Conservation (phyloP, 257 asterid genomes). For the Schizonepeta tenuifolia region DNA sequence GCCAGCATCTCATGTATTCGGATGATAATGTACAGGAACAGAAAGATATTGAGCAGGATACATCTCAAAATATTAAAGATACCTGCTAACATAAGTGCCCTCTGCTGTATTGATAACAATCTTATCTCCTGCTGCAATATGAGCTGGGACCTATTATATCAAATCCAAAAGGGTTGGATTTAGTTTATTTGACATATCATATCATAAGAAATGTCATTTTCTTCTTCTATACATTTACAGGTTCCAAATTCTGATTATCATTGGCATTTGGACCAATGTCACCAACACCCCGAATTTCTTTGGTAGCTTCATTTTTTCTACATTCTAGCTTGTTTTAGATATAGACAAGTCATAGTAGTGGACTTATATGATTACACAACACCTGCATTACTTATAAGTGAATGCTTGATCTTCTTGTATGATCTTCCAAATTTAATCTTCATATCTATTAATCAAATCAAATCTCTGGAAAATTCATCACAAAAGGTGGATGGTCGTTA, state of each 20-base stretch:
- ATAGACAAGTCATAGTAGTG: background rate
- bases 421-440: background rate
- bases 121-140: conserved; percentile 68
- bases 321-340: background rate
- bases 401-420: background rate
- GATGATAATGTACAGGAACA: background rate
- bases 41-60: background rate
- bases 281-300: background rate
- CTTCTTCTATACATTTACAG: too few species aligned
- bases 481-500: too few species aligned
- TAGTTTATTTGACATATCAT: background rate
- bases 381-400: background rate
- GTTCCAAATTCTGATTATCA: too few species aligned
- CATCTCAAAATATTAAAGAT: conserved; percentile 27
- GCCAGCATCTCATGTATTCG: background rate
- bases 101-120: conserved; percentile 62
- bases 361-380: background rate
- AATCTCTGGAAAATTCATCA: conserved; percentile 1
- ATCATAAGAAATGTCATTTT: too few species aligned
- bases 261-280: background rate
- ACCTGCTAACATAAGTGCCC: conserved; percentile 72
- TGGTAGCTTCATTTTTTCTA: background rate
- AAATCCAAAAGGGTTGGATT: conserved; percentile 5
- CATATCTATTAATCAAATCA: background rate
- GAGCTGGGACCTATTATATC: conserved; percentile 70